Evolutionary conservation across 2,329 filamentous ascomycete species (phyloP).

Genomic region (Fusarium sp.): DNA sequence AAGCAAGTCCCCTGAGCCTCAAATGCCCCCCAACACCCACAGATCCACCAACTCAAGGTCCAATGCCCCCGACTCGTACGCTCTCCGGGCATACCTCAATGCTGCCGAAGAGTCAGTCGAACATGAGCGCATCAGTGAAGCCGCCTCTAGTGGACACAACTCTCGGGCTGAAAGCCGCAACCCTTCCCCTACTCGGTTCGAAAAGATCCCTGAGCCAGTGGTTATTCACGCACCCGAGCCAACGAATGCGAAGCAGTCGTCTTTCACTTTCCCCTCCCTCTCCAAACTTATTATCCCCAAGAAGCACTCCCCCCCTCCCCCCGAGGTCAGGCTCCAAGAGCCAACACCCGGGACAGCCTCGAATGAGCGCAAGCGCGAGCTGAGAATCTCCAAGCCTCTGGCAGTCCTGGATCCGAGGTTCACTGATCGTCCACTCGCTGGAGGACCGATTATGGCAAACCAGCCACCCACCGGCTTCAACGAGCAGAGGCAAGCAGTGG

Average conservation of each 20-base stretch:
- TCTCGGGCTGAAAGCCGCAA: too few species aligned
- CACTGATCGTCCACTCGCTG: slow-evolving; percentile 21
- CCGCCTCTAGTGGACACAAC: too few species aligned
- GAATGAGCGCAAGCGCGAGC: background rate
- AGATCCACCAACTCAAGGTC: background rate
- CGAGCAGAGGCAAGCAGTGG: slow-evolving; percentile 4
- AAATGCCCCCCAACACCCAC: background rate
- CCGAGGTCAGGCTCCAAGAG: background rate
- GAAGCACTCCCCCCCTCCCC: slow-evolving; percentile 55
- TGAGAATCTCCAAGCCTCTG: slow-evolving; percentile 30
- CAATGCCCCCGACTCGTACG: slow-evolving; percentile 48
- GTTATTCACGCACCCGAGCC: background rate
- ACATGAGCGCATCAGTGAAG: too few species aligned
- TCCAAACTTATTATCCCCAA: slow-evolving; percentile 55
- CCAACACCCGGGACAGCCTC: background rate
- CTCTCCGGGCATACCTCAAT: slow-evolving; percentile 50
- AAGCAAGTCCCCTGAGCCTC: background rate
- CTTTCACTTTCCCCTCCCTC: slow-evolving; percentile 51
- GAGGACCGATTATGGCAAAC: slow-evolving; percentile 6
- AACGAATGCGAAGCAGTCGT: background rate
- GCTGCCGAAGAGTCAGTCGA: too few species aligned
- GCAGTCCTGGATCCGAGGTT: slow-evolving; percentile 20
- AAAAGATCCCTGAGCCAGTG: background rate
- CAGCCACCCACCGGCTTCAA: slow-evolving; percentile 6
- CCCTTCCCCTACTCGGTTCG: background rate